A percentile compares a stretch with the other conserved stretches of the same genome.
Conservation (phyloP, 1,284 basidiomycete species). For the Pisolithus thermaeus region DNA sequence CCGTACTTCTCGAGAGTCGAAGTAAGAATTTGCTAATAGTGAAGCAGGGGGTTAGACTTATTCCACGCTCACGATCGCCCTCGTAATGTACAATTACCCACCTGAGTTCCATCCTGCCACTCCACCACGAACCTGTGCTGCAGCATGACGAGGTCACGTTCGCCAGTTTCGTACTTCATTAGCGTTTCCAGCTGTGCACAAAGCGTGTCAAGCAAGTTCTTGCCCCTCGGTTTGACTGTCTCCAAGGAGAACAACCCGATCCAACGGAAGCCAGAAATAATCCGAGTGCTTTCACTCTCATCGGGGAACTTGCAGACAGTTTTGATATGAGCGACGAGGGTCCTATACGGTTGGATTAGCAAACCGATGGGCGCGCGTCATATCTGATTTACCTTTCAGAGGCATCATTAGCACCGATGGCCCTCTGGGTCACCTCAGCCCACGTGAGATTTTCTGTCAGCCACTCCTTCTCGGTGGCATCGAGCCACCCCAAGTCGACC, state of each 20-base stretch:
- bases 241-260: constrained; percentile 86
- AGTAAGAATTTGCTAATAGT: constrained; percentile 73
- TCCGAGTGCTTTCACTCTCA: constrained; percentile 63
- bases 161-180: constrained; percentile 88
- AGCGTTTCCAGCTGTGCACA: constrained; percentile 87
- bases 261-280: constrained; percentile 87
- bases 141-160: constrained; percentile 95
- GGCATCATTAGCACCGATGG: constrained; percentile 68
- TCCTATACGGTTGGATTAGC: constrained; percentile 28
- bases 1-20: constrained; percentile 94
- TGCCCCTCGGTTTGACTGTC: constrained; percentile 58
- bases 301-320: constrained; percentile 68
- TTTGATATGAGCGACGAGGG: constrained; percentile 70
- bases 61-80: neutral
- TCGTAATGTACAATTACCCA: constrained; percentile 27
- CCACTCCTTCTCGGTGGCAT: constrained; percentile 75
- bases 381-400: constrained; percentile 54
- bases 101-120: constrained; percentile 76
- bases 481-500: constrained; percentile 86
- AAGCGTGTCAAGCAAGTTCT: constrained; percentile 91
- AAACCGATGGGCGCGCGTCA: neutral
- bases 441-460: constrained; percentile 72
- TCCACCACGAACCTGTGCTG: constrained; percentile 96
- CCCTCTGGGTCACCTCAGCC: constrained; percentile 78
- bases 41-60: constrained; percentile 7